phyloP scores from a whole-genome alignment of 176 grass and related monocot genomes.

The Areca catechu region DNA sequence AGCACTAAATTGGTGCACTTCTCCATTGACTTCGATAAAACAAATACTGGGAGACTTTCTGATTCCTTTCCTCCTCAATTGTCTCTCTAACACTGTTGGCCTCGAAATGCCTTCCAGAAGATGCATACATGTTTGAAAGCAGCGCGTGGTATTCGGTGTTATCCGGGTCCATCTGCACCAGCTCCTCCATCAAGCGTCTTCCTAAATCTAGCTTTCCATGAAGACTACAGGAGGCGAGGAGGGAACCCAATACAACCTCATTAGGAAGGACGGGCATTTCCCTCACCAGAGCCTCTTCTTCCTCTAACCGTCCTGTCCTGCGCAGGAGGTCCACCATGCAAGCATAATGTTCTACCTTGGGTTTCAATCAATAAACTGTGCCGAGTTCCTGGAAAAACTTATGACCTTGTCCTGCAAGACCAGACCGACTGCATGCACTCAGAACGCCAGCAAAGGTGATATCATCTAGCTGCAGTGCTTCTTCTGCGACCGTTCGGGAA shows the following conservation, averaged over 20 bases:
- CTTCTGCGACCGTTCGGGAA: slow-evolving; percentile 3
- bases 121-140: slow-evolving; percentile 11
- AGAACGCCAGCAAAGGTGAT: slow-evolving; percentile 16
- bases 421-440: slow-evolving; percentile 16
- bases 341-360: slow-evolving; percentile 14
- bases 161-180: slow-evolving; percentile 3
- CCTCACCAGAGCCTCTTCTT: slow-evolving; percentile 13
- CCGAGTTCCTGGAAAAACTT: slow-evolving; percentile 8
- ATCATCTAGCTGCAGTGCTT: slow-evolving; percentile 13
- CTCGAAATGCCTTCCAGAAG: slow-evolving; percentile 10
- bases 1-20: slow-evolving; percentile 17
- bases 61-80: slow-evolving; percentile 3
- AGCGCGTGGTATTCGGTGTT: slow-evolving; percentile 18
- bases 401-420: slow-evolving; percentile 7
- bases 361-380: background rate
- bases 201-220: slow-evolving; percentile 13
- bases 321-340: slow-evolving; percentile 17
- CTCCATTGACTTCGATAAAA: slow-evolving; percentile 11
- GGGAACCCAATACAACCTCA: slow-evolving; percentile 14
- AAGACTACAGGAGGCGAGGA: slow-evolving; percentile 9
- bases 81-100: background rate
- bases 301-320: slow-evolving; percentile 10
- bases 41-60: slow-evolving; percentile 12
- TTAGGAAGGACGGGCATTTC: slow-evolving; percentile 13
- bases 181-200: slow-evolving; percentile 8